Base-by-base conservation (phyloP, 2,329 filamentous ascomycete genomes). In the Ilyonectria sp. region DNA sequence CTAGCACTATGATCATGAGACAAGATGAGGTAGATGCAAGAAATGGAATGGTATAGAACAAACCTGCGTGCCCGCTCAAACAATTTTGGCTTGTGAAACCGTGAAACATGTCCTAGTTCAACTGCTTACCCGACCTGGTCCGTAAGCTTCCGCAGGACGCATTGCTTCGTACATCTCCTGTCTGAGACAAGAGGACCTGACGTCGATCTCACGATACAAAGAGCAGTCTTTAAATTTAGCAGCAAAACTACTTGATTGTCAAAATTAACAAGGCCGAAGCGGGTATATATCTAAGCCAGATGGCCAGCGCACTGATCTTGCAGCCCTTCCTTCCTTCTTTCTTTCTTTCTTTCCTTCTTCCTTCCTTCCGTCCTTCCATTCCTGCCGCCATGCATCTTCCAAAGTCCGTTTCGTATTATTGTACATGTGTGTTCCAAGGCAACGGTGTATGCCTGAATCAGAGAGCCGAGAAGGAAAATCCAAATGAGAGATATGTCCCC, bases 1-100 rank as follows among this genome's bases (percentile, higher is more conserved):
- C 74, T 80, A 81, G 78, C 75, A 81, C 77, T 74, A 81, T 77
- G 79, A 82, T 80, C 75, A 82, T 75, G 78, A 43, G 40, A 43
- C 40, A 43, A 82, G 40, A 82, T 74, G 78, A 82, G 77, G 77
- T 80, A 80, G 79, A 82, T 76, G 74, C 73, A 75, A 77, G 65
- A 76, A 80, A 76, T 76, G 76, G 69, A 76, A 78, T 76, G 72
- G 69, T 69, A 74, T 75, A 75, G 72, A 77, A 72, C 56, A 67
- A 61, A 47, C 8, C 17, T 31, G 9, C 49, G n/a, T 49, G 21
- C 9, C 40, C n/a, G 15, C 8, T 43, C 15, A 6, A 8, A n/a
- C 7, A 43, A 6, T n/a, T 6, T 43, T 43, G 15, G 7, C 15
- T 43, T 43, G 15, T 65, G 53, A 37, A 17, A 17, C 17, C 46